Conservation (phyloP, 192 early-diverging fungal species). For the Mortierella hygrophila region DNA sequence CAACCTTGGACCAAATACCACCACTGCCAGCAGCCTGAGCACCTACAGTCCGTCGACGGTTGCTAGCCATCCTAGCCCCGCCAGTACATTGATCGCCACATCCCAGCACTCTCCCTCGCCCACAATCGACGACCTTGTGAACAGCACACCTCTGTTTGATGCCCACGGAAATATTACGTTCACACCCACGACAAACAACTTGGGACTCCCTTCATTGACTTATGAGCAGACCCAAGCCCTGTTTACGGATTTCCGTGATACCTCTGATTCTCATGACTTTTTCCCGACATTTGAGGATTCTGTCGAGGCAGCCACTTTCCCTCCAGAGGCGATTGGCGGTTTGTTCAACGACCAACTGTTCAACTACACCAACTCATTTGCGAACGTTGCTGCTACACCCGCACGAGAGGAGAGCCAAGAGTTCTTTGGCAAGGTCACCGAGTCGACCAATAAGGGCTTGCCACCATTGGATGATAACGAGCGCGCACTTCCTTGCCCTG, state of each 20-base stretch:
- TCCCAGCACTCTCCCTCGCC: constrained; percentile 36
- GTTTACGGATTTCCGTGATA: constrained; percentile 51
- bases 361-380: constrained; percentile 29
- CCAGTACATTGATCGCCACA: constrained; percentile 17
- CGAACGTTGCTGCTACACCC: constrained; percentile 19
- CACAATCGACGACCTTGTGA: constrained; percentile 36
- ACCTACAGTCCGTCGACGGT: background rate
- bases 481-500: constrained; percentile 57
- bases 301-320: constrained; percentile 4
- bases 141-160: constrained; percentile 36
- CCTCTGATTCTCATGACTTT: constrained; percentile 34
- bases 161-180: constrained; percentile 5
- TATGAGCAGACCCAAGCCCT: constrained; percentile 46
- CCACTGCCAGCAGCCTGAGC: background rate
- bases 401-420: constrained; percentile 5
- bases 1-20: background rate
- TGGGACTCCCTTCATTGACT: constrained; percentile 28
- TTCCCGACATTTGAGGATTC: constrained; percentile 36
- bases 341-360: constrained; percentile 44
- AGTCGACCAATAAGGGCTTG: background rate
- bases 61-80: constrained; percentile 15
- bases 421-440: constrained; percentile 5
- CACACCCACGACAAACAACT: background rate
- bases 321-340: constrained; percentile 12
- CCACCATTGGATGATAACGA: constrained; percentile 33